Percentiles rank a stretch among this genome's conserved stretches.
phyloP scores from a whole-genome alignment of 805 yeast genomes.

The Kuraishia ogatae region DNA sequence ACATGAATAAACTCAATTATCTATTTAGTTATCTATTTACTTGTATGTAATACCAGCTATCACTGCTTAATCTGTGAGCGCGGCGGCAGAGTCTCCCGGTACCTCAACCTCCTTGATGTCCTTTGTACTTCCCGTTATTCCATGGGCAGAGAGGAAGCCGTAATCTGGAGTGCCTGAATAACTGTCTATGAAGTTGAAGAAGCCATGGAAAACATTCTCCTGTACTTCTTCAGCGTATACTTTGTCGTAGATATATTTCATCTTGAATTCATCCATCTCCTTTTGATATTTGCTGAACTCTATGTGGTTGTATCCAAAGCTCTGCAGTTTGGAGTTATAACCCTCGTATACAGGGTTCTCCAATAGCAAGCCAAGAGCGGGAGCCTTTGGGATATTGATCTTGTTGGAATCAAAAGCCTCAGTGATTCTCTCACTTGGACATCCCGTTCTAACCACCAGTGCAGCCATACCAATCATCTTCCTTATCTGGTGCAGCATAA shows the following conservation, averaged over 20 bases:
- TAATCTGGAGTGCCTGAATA: slow-evolving; percentile 60
- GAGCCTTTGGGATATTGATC: slow-evolving; percentile 93
- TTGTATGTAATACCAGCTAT: background rate
- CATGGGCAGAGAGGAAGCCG: slow-evolving; percentile 47
- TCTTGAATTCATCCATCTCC: slow-evolving; percentile 80
- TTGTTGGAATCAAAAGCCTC: slow-evolving; percentile 70
- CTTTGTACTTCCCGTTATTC: slow-evolving; percentile 14
- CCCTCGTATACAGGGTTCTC: slow-evolving; percentile 91
- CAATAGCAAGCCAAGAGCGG: slow-evolving; percentile 83
- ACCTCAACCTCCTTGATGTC: slow-evolving; percentile 15
- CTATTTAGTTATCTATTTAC: background rate
- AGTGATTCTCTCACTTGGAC: slow-evolving; percentile 65
- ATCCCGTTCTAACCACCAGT: slow-evolving; percentile 75
- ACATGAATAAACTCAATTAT: background rate
- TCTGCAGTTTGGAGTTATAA: slow-evolving; percentile 61
- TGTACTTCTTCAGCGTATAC: slow-evolving; percentile 84
- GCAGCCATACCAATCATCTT: slow-evolving; percentile 97
- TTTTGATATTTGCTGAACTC: slow-evolving; percentile 56
- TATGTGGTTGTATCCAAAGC: slow-evolving; percentile 70
- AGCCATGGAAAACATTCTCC: slow-evolving; percentile 84
- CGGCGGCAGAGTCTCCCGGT: background rate
- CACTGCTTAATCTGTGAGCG: background rate
- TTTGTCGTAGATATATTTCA: slow-evolving; percentile 82
- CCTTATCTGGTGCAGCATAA: slow-evolving; percentile 96
- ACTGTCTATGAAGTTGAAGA: slow-evolving; percentile 84